These are phyloP conservation scores for Tremella fuciformis DNA, from an alignment of 768 basidiomycete genomes.

Conservation along the genomic window DNA sequence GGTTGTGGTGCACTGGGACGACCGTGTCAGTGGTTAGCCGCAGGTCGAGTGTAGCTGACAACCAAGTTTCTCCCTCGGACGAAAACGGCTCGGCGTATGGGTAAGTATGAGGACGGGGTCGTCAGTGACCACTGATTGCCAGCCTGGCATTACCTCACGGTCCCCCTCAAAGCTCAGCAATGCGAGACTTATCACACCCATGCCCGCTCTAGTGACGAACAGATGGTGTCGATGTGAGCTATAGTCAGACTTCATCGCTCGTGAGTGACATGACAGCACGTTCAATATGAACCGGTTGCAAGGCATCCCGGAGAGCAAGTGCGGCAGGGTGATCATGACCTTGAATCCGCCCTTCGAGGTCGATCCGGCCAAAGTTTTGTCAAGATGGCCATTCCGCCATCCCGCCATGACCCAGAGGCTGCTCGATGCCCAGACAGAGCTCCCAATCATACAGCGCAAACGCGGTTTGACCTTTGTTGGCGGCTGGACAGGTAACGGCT, in stretches of 20 bases:
- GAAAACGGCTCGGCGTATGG: slow-evolving; percentile 63
- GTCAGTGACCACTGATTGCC: neutral
- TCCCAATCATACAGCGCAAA: slow-evolving; percentile 62
- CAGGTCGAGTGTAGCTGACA: neutral
- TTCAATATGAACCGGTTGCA: slow-evolving; percentile 77
- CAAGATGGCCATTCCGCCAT: slow-evolving; percentile 65
- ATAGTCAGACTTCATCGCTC: slow-evolving; percentile 37
- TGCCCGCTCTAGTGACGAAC: slow-evolving; percentile 50
- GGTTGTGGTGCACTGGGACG: slow-evolving; percentile 66
- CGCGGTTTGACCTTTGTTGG: slow-evolving; percentile 66
- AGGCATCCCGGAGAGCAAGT: slow-evolving; percentile 59
- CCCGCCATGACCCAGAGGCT: slow-evolving; percentile 64
- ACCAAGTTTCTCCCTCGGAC: slow-evolving; percentile 53
- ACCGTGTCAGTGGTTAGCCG: slow-evolving; percentile 55
- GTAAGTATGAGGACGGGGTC: slow-evolving; percentile 57
- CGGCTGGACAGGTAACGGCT: slow-evolving; percentile 72
- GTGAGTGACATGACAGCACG: slow-evolving; percentile 56
- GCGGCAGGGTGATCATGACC: slow-evolving; percentile 68
- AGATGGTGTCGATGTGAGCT: slow-evolving; percentile 64
- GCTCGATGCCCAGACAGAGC: slow-evolving; percentile 59
- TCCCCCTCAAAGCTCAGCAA: slow-evolving; percentile 42
- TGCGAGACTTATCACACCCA: neutral
- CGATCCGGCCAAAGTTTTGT: slow-evolving; percentile 55
- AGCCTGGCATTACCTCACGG: slow-evolving; percentile 73
- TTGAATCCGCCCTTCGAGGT: slow-evolving; percentile 70